These are phyloP conservation scores for Besnoitia besnoiti DNA, from an alignment of 169 alveolate genomes.

Conservation along the genomic window DNA sequence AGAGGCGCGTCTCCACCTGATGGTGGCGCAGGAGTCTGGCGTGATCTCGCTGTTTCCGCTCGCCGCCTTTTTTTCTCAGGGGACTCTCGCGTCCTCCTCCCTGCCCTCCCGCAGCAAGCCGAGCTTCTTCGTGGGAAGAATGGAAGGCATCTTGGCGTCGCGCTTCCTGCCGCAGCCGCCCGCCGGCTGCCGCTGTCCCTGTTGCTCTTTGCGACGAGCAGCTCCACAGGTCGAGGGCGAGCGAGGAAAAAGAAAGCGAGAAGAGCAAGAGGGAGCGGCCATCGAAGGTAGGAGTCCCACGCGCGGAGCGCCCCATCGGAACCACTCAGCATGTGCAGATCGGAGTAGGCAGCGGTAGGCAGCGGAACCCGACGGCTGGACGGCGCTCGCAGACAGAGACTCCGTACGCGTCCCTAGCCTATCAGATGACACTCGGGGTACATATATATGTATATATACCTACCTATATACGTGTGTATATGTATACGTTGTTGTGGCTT, in stretches of 20 bases:
- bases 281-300: no score
- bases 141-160: background rate
- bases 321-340: no score
- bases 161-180: constrained; percentile 4
- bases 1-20: background rate
- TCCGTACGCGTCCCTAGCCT: no score
- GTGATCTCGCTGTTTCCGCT: background rate
- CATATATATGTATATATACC: no score
- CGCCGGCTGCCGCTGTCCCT: background rate
- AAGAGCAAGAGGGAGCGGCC: no score
- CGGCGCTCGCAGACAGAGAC: no score
- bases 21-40: constrained; percentile 18
- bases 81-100: background rate
- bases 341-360: no score
- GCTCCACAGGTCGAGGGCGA: background rate
- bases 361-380: no score
- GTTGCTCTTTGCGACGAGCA: background rate
- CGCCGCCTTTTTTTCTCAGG: background rate
- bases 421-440: no score
- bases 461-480: background rate
- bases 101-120: background rate
- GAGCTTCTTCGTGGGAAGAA: background rate
- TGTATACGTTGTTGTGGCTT: background rate
- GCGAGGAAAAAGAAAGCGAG: background rate
- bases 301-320: no score